These are phyloP conservation scores for Massariosphaeria phaeospora DNA, from an alignment of 495 filamentous ascomycete species.

Conservation along the genomic window DNA sequence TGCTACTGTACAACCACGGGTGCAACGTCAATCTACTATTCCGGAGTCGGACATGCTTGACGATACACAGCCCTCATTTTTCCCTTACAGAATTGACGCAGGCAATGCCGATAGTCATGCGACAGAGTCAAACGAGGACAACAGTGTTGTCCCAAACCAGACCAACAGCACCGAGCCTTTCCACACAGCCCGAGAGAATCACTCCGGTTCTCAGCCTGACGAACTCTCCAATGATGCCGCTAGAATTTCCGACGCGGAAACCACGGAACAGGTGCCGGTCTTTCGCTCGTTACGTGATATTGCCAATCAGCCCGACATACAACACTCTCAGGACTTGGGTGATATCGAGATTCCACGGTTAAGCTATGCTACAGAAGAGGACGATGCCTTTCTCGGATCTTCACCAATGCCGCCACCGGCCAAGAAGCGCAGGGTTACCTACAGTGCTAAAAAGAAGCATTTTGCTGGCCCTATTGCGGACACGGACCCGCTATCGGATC, in stretches of 20 bases:
- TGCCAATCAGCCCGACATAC: conserved; percentile 35
- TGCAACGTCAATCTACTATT: conserved; percentile 19
- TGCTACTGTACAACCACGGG: neutral
- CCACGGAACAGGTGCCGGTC: neutral
- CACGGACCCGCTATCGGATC: conserved; percentile 1
- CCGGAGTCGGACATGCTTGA: conserved; percentile 25
- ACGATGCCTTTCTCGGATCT: conserved; percentile 4
- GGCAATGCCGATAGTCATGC: neutral
- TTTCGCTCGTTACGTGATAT: conserved; percentile 36
- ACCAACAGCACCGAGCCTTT: conserved; percentile 17
- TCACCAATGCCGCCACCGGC: conserved; percentile 6
- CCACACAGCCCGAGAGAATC: conserved; percentile 16
- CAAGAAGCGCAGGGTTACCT: conserved; percentile 23
- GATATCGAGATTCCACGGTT: conserved; percentile 25
- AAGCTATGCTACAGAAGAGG: conserved; percentile 9
- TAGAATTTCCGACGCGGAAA: neutral
- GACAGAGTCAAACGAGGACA: neutral
- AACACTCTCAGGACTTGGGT: conserved; percentile 26
- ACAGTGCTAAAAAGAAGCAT: conserved; percentile 11
- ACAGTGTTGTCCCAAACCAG: neutral
- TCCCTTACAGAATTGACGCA: neutral
- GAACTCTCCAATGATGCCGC: neutral
- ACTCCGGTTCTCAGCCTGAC: neutral
- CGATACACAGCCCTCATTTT: conserved; percentile 18
- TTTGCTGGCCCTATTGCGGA: neutral